Percentiles rank a stretch among this genome's conserved stretches.
These are phyloP conservation scores for Annona squamosa DNA, from an alignment of 164 flowering plant species.

Conservation along the genomic window DNA sequence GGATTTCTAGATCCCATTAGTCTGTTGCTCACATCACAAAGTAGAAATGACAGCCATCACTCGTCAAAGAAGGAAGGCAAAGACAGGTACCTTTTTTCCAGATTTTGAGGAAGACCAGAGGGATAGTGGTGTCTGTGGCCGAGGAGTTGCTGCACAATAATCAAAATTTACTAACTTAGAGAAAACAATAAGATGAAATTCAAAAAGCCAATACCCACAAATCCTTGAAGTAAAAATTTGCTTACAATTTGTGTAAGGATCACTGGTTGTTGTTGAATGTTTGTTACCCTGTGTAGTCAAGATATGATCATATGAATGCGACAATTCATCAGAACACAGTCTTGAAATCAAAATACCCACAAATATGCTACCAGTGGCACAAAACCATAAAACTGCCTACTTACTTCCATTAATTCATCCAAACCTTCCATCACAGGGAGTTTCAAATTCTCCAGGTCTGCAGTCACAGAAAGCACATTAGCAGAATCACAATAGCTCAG, in stretches of 20 bases:
- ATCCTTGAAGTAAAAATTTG: background rate
- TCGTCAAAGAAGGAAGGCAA: background rate
- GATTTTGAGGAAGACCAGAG: conserved; percentile 82
- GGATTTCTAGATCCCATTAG: background rate
- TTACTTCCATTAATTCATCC: conserved; percentile 56
- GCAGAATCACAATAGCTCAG: background rate
- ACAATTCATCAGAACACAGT: background rate
- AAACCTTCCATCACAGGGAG: conserved; percentile 67
- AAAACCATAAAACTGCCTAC: conserved; percentile 14
- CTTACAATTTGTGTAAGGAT: conserved; percentile 48
- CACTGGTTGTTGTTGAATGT: conserved; percentile 32
- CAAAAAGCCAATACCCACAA: background rate
- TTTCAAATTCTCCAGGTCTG: conserved; percentile 24
- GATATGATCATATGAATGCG: background rate
- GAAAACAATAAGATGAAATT: background rate
- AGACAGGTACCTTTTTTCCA: conserved; percentile 54
- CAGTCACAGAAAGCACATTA: conserved; percentile 7
- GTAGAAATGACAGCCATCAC: background rate
- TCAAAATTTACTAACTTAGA: conserved; percentile 8
- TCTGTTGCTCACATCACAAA: background rate
- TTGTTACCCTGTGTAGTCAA: conserved; percentile 44
- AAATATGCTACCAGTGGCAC: background rate
- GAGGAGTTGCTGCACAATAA: conserved; percentile 39
- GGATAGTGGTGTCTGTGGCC: conserved; percentile 38
- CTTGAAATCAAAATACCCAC: background rate